Conservation (phyloP, 2,329 filamentous ascomycete genomes). For the Ophiostoma sp. region DNA sequence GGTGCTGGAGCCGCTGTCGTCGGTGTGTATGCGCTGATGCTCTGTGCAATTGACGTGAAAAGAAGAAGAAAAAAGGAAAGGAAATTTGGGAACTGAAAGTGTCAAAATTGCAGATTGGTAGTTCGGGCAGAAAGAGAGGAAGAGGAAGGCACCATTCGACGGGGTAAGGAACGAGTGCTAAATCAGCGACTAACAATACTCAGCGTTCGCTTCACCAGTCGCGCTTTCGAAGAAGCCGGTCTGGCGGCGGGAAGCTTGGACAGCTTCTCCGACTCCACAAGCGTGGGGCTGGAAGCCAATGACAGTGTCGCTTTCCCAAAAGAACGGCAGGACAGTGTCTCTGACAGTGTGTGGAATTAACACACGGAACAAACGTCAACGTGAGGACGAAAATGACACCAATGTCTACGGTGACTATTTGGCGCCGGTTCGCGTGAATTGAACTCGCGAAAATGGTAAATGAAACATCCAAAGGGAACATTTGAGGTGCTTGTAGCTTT, state of each 20-base stretch:
- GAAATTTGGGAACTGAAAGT: not conserved
- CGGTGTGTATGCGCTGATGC: not conserved
- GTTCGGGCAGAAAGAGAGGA: not conserved
- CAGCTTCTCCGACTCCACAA: slow-evolving; percentile 12
- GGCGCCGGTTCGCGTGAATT: not conserved
- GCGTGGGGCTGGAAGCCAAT: slow-evolving; percentile 19
- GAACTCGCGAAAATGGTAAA: too few species aligned
- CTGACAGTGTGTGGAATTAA: slow-evolving; percentile 1
- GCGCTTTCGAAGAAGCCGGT: slow-evolving; percentile 20
- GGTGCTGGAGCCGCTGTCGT: not conserved
- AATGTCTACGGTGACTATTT: not conserved
- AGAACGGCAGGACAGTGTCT: slow-evolving; percentile 19
- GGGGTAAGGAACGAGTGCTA: slow-evolving; percentile 11
- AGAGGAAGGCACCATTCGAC: not conserved
- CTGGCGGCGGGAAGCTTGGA: slow-evolving; percentile 2
- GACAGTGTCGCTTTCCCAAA: not conserved
- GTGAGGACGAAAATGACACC: not conserved
- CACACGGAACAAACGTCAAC: not conserved
- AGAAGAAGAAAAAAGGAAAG: not conserved
- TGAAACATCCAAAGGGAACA: not conserved
- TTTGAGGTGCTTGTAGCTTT: not conserved
- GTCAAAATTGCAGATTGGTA: not conserved
- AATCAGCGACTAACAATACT: slow-evolving; percentile 16
- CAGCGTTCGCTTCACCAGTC: slow-evolving; percentile 16
- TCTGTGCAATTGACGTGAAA: not conserved